A percentile compares a stretch with the other conserved stretches of the same genome.
Conservation (phyloP, 352 stramenopile genomes). For the Pythium utonaiense region DNA sequence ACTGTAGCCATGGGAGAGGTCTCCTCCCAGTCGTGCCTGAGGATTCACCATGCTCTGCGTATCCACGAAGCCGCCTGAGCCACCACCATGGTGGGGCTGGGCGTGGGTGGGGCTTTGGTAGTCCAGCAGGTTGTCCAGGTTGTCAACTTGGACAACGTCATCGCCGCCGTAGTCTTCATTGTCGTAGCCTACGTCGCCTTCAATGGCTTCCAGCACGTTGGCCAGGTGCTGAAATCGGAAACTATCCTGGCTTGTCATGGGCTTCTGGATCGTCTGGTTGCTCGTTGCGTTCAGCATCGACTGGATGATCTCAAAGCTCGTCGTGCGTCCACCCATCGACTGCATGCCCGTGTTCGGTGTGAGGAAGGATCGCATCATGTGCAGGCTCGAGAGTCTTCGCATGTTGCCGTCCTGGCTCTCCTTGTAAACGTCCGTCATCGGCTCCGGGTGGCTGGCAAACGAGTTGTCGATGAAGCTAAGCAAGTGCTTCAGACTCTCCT, state of each 20-base stretch:
- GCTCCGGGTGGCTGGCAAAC: constrained; percentile 71
- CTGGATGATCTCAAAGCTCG: constrained; percentile 87
- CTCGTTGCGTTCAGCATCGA: constrained; percentile 83
- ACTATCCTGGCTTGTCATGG: constrained; percentile 84
- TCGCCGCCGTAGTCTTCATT: constrained; percentile 81
- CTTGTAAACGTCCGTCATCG: constrained; percentile 79
- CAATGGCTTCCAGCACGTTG: constrained; percentile 73
- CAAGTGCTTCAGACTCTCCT: constrained; percentile 76
- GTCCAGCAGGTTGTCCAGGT: constrained; percentile 81
- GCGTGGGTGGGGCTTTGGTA: constrained; percentile 47
- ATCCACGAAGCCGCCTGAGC: constrained; percentile 48
- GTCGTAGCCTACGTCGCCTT: constrained; percentile 79
- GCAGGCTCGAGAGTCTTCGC: constrained; percentile 68
- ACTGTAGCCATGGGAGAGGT: not conserved
- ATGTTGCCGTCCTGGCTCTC: constrained; percentile 68
- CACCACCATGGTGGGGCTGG: constrained; percentile 5
- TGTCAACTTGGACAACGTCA: constrained; percentile 81
- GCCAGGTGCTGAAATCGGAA: constrained; percentile 84
- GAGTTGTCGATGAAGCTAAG: constrained; percentile 84
- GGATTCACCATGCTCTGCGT: constrained; percentile 66
- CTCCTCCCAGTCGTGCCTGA: constrained; percentile 14
- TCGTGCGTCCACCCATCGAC: constrained; percentile 62
- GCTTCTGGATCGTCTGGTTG: constrained; percentile 83
- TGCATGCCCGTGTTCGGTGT: constrained; percentile 26
- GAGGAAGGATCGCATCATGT: constrained; percentile 82